Conservation (phyloP, 306 rosid genomes). For the Medicago lupulina region DNA sequence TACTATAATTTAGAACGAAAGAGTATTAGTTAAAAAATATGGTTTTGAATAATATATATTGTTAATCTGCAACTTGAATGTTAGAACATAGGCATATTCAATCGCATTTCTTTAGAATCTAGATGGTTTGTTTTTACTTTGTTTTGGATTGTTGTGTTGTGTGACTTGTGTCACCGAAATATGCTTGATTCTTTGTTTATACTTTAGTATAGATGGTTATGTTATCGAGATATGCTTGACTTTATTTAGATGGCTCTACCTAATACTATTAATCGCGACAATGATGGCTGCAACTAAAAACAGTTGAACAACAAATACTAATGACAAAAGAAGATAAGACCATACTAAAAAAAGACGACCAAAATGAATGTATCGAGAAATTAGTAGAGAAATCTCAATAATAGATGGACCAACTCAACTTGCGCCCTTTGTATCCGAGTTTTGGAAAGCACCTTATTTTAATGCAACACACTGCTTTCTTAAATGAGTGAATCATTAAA, state of each 20-base stretch:
- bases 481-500: too few species aligned
- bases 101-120: too few species aligned
- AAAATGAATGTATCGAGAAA: background rate
- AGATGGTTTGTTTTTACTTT: background rate
- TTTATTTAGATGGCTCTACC: slow-evolving; percentile 11
- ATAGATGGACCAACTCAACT: background rate
- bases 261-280: background rate
- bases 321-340: background rate
- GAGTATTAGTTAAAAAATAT: too few species aligned
- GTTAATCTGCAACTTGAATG: too few species aligned
- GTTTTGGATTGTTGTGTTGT: background rate
- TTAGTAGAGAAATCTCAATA: too few species aligned
- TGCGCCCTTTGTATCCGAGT: background rate
- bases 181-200: background rate
- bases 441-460: background rate
- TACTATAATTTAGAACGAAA: too few species aligned
- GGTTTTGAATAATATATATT: too few species aligned
- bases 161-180: slow-evolving; percentile 1
- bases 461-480: background rate
- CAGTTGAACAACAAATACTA: background rate
- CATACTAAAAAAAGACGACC: background rate
- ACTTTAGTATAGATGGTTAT: background rate
- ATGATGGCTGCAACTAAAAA: background rate
- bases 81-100: too few species aligned
- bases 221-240: background rate